Evolutionary conservation across 306 rosid species (phyloP).

Genomic region (Citrullus amarus): DNA sequence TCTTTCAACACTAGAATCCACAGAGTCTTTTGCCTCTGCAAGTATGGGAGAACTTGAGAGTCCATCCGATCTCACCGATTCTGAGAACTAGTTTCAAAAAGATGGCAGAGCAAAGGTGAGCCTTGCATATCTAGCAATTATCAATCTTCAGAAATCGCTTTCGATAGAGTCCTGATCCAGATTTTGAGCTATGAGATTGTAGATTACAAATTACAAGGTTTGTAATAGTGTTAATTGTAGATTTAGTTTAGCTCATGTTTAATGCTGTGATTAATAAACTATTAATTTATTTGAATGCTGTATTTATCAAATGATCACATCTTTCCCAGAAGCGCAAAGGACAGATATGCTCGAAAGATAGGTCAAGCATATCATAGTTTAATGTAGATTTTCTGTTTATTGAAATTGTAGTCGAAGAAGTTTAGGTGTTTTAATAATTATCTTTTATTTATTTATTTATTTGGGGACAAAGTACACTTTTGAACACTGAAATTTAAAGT

Average conservation of each 20-base stretch:
- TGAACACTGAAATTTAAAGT: no score
- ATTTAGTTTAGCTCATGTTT: neutral
- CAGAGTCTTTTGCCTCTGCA: slow-evolving; percentile 87
- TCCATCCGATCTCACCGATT: slow-evolving; percentile 55
- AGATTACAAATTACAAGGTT: neutral
- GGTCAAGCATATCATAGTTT: neutral
- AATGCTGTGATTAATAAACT: neutral
- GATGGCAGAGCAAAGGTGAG: neutral
- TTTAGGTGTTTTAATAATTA: neutral
- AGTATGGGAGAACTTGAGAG: slow-evolving; percentile 92
- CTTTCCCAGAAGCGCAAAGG: neutral
- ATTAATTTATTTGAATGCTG: neutral
- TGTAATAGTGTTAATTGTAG: neutral
- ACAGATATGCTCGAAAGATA: neutral
- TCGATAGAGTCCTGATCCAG: neutral
- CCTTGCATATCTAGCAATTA: neutral
- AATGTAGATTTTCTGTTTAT: neutral
- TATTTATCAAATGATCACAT: neutral
- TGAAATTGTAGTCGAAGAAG: neutral
- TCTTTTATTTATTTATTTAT: no score
- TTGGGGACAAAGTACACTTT: no score
- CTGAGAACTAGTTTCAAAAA: neutral
- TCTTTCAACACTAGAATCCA: slow-evolving; percentile 52
- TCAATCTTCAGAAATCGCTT: neutral
- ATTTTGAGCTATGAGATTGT: neutral